These are phyloP conservation scores for Mucor mucedo DNA, from an alignment of 371 early-diverging fungal genomes.

Conservation along the genomic window DNA sequence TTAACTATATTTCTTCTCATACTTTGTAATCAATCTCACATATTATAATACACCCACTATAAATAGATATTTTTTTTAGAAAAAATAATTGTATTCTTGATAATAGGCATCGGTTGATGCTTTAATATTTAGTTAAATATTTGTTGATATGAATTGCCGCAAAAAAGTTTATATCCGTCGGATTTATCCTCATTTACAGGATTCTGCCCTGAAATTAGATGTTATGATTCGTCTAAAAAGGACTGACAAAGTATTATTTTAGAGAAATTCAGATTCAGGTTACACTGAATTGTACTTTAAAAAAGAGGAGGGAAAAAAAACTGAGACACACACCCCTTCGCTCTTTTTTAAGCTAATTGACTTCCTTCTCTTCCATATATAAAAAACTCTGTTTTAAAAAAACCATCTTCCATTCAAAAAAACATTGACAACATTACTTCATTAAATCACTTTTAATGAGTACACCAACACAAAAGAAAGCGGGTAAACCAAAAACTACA, in stretches of 20 bases:
- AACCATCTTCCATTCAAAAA: neutral
- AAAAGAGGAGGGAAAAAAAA: neutral
- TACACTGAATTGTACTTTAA: neutral
- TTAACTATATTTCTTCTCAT: neutral
- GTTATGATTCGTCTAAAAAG: too few species aligned
- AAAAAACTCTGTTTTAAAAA: too few species aligned
- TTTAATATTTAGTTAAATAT: too few species aligned
- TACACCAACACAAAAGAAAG: slow-evolving; percentile 13
- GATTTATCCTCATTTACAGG: too few species aligned
- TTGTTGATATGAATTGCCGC: too few species aligned
- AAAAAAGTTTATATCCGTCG: too few species aligned
- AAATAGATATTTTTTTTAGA: too few species aligned
- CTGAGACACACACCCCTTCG: neutral
- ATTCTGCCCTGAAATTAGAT: too few species aligned
- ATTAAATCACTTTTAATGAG: slow-evolving; percentile 6
- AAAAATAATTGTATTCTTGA: too few species aligned
- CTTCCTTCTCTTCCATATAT: neutral
- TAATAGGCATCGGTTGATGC: too few species aligned
- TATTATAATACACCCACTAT: neutral
- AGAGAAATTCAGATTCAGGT: neutral
- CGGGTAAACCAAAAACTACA: neutral
- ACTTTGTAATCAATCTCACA: neutral
- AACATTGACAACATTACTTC: neutral
- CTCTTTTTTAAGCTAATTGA: neutral
- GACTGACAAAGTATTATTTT: too few species aligned